A percentile compares a stretch with the other conserved stretches of the same genome.
These are phyloP conservation scores for Ophiostoma pallidulum DNA, from an alignment of 2,329 filamentous ascomycete genomes.

Conservation along the genomic window DNA sequence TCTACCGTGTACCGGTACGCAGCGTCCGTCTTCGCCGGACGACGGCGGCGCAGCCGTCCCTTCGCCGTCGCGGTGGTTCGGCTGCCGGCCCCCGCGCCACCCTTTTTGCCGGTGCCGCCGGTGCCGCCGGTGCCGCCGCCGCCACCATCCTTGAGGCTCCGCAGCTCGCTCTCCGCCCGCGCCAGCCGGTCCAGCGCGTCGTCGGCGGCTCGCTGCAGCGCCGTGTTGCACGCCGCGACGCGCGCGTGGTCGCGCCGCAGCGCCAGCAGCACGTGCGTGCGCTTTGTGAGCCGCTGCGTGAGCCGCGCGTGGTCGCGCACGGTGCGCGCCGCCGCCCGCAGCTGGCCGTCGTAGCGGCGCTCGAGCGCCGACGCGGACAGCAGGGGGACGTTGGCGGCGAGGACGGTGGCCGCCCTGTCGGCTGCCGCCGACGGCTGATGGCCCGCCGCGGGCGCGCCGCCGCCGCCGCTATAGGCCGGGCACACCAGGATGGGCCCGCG, in stretches of 20 bases:
- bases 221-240: slow-evolving; percentile 9
- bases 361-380: slow-evolving; percentile 27
- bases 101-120: not conserved
- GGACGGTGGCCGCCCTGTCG: not conserved
- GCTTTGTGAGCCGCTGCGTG: not conserved
- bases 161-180: not conserved
- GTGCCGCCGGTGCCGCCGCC: not conserved
- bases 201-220: slow-evolving; percentile 6
- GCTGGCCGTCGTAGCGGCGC: slow-evolving; percentile 17
- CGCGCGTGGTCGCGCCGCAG: slow-evolving; percentile 9
- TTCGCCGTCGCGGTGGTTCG: no score
- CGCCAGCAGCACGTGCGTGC: not conserved
- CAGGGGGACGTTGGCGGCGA: not conserved
- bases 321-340: slow-evolving; percentile 7
- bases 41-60: not conserved
- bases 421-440: slow-evolving; percentile 23
- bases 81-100: not conserved
- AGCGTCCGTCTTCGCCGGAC: not conserved
- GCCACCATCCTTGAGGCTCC: not conserved
- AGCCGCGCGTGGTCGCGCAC: slow-evolving; percentile 9
- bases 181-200: slow-evolving; percentile 1
- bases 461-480: no score
- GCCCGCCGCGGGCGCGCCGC: no score
- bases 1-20: not conserved
- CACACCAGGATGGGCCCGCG: no score